Conservation (phyloP, 2,329 filamentous ascomycete species). For the Pezicula carpinea region DNA sequence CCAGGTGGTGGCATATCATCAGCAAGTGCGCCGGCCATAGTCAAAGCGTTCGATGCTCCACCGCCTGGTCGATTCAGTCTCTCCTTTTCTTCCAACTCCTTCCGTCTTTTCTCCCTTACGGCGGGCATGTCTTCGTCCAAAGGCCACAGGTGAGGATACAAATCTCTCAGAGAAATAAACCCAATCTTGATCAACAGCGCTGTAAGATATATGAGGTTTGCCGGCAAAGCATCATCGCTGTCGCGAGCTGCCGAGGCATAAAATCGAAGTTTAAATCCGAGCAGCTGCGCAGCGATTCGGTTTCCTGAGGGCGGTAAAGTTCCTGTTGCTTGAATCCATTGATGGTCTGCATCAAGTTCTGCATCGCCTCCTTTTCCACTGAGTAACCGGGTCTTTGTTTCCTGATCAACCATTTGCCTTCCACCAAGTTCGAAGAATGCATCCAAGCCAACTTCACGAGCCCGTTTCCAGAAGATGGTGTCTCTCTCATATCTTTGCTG, state of each 20-base stretch:
- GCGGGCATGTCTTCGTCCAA: conserved; percentile 76
- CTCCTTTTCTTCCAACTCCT: conserved; percentile 77
- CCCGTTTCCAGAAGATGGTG: conserved; percentile 72
- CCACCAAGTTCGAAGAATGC: conserved; percentile 89
- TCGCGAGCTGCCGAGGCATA: conserved; percentile 80
- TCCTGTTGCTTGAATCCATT: conserved; percentile 78
- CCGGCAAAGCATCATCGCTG: conserved; percentile 72
- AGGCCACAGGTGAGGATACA: conserved; percentile 90
- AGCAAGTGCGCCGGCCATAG: conserved; percentile 78
- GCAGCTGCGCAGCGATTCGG: conserved; percentile 83
- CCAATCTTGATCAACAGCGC: conserved; percentile 94
- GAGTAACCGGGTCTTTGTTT: conserved; percentile 42
- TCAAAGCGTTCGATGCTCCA: conserved; percentile 72
- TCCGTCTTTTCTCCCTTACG: conserved; percentile 63
- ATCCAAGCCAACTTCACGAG: conserved; percentile 69
- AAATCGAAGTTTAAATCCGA: conserved; percentile 95
- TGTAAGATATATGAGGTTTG: conserved; percentile 88
- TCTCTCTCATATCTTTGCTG: conserved; percentile 63
- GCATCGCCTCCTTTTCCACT: conserved; percentile 34
- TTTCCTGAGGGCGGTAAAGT: conserved; percentile 84
- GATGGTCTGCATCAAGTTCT: conserved; percentile 49
- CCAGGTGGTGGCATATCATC: conserved; percentile 65
- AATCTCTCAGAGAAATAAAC: conserved; percentile 85
- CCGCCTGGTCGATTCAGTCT: conserved; percentile 65
- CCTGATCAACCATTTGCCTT: conserved; percentile 57